These are phyloP conservation scores for Microcera coccophila DNA, from an alignment of 2,329 filamentous ascomycete genomes.

Conservation along the genomic window DNA sequence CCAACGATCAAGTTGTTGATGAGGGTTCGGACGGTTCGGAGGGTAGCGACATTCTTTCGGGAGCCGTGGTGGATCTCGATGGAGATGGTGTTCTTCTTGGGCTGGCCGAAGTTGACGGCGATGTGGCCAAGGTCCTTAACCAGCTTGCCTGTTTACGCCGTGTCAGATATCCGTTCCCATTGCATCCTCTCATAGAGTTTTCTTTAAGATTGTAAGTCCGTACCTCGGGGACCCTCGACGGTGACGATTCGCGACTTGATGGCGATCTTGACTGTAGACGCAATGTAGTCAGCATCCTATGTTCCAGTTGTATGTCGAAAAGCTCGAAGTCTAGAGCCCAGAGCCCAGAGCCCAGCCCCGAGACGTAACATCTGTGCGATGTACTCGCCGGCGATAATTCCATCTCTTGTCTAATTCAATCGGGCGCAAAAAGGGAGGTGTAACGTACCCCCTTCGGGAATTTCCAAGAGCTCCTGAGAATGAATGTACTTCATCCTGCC, in stretches of 20 bases:
- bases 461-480: constrained; percentile 89
- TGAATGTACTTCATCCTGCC: constrained; percentile 99
- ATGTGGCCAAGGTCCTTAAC: constrained; percentile 95
- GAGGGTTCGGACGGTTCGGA: constrained; percentile 95
- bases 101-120: constrained; percentile 89
- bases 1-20: constrained; percentile 99
- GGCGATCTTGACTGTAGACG: constrained; percentile 78
- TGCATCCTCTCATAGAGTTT: neutral
- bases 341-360: neutral
- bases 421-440: constrained; percentile 14
- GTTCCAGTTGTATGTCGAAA: constrained; percentile 8
- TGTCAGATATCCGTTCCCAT: constrained; percentile 11
- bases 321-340: neutral
- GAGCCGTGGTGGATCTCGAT: constrained; percentile 98
- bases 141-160: constrained; percentile 70
- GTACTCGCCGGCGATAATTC: neutral
- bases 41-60: constrained; percentile 96
- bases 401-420: neutral
- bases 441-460: constrained; percentile 93
- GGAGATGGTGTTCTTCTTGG: constrained; percentile 80
- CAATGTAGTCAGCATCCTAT: constrained; percentile 28
- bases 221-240: constrained; percentile 94
- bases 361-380: neutral
- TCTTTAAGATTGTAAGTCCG: constrained; percentile 25
- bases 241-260: constrained; percentile 97